Evolutionary conservation across 371 early-diverging fungal genomes (phyloP), one percentile per base, ranked within the genome.

Genomic region (Syncephalastrum monosporum): DNA sequence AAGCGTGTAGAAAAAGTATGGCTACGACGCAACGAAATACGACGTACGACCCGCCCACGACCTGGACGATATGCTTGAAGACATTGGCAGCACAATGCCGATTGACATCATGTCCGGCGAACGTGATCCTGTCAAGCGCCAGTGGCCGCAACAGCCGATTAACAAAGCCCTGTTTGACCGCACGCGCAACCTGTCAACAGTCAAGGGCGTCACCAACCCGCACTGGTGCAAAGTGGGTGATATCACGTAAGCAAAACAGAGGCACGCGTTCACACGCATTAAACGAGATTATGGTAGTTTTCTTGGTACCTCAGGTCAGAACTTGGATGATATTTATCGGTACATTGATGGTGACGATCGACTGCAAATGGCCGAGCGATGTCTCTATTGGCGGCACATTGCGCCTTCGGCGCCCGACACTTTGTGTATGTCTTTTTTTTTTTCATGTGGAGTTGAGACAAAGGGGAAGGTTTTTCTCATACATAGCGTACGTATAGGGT

Each of bases 391-490:
- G 93, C 75, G 88, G 17, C 94, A 94, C 54, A 70, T 95, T 19
- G 93, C 94, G 8, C 98, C 98, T 0, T 87, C 94, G 10, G 88
- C 92, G 1, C 98, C 98, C 0, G 98, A 97, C 71, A 96, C 96
- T 4, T 73, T 96, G 41, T 92, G 90, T 89, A 77, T 61, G 82
- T 65, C 53, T 38, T 52, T 12, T 24, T 33, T 65, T 56, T 38
- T 52, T 12, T 24, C 29, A 21, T 17, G 42, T 24, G 42, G 17
- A 10, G 38, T 24, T 46, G 33, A 41, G 1, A 6, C 10, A 10
- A 7, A 0, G 38, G 38, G 10, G 6, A 43, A 3, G 15, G 21
- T 56, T 15, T 15, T 21, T 15, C 14, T 24, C 10, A 19, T 54
- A 41, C 41, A 7, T 12, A 29, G 24, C 27, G 6, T 56, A 38